These are phyloP conservation scores for Aspergillus sergii DNA, from an alignment of 2,329 filamentous ascomycete genomes.

Conservation along the genomic window DNA sequence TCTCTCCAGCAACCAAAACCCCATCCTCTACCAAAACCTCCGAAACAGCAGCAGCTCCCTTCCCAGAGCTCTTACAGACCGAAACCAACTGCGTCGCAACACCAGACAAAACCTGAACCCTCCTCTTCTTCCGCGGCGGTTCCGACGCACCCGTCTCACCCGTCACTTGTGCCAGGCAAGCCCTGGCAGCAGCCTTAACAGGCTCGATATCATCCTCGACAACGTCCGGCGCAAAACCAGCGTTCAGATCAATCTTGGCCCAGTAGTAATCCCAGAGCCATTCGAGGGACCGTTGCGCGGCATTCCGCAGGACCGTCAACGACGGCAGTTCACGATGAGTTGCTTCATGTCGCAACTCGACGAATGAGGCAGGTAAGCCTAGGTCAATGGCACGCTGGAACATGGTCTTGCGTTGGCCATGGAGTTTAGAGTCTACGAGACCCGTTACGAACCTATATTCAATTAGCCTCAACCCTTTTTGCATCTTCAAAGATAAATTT, in stretches of 20 bases:
- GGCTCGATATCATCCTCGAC: slow-evolving; percentile 16
- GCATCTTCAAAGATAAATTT: neutral
- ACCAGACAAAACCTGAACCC: slow-evolving; percentile 23
- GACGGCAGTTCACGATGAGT: slow-evolving; percentile 87
- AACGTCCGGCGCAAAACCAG: slow-evolving; percentile 10
- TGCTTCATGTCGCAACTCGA: slow-evolving; percentile 85
- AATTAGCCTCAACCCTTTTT: neutral
- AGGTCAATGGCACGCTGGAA: slow-evolving; percentile 46
- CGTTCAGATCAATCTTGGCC: slow-evolving; percentile 52
- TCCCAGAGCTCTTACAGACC: slow-evolving; percentile 28
- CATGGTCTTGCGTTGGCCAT: slow-evolving; percentile 47
- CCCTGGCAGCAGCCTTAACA: slow-evolving; percentile 22
- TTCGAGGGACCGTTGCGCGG: slow-evolving; percentile 68
- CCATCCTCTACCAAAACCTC: slow-evolving; percentile 30
- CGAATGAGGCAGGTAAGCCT: slow-evolving; percentile 66
- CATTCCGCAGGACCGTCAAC: slow-evolving; percentile 70
- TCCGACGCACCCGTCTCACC: slow-evolving; percentile 14
- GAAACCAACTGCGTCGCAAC: slow-evolving; percentile 29
- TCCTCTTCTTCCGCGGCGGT: slow-evolving; percentile 33
- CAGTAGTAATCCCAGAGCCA: slow-evolving; percentile 96
- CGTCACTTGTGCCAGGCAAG: slow-evolving; percentile 22
- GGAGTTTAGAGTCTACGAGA: slow-evolving; percentile 47
- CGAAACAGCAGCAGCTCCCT: slow-evolving; percentile 25
- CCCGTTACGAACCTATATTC: slow-evolving; percentile 46
- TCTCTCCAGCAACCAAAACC: slow-evolving; percentile 28